These are phyloP conservation scores for Chlorencoelia australis DNA, from an alignment of 2,329 filamentous ascomycete species.

Conservation along the genomic window DNA sequence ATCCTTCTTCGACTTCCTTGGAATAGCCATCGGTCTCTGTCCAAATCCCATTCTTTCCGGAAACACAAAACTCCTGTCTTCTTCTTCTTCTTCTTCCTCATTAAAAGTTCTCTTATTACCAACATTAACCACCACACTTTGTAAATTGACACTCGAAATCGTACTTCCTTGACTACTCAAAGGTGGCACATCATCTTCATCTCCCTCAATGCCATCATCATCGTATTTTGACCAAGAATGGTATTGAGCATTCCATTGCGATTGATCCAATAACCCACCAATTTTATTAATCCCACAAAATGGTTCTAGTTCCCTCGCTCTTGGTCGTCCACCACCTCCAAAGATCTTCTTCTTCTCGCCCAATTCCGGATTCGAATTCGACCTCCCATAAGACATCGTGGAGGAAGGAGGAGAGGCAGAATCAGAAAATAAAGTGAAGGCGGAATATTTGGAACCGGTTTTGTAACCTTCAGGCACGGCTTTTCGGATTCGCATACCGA, in stretches of 20 bases:
- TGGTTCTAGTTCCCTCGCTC: constrained; percentile 55
- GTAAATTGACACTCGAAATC: constrained; percentile 11
- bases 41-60: constrained; percentile 17
- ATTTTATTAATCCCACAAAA: constrained; percentile 75
- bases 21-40: constrained; percentile 18
- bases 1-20: constrained; percentile 12
- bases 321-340: constrained; percentile 20
- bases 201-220: constrained; percentile 25
- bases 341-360: constrained; percentile 8
- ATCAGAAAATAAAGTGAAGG: constrained; percentile 44
- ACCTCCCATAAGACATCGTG: constrained; percentile 3
- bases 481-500: constrained; percentile 92
- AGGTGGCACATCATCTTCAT: constrained; percentile 20
- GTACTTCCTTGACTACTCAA: constrained; percentile 21
- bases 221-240: too few relatives aligned
- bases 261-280: constrained; percentile 52
- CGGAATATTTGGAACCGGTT: constrained; percentile 44
- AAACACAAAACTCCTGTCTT: constrained; percentile 2
- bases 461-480: constrained; percentile 91
- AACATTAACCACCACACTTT: background rate
- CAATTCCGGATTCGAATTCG: constrained; percentile 22
- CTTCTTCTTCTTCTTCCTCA: constrained; percentile 19
- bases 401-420: background rate
- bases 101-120: constrained; percentile 20
- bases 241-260: constrained; percentile 12